Percentiles rank a stretch among this genome's conserved stretches.
Evolutionary conservation across 768 basidiomycete genomes (phyloP).

Genomic region (Tylopilus felleus): DNA sequence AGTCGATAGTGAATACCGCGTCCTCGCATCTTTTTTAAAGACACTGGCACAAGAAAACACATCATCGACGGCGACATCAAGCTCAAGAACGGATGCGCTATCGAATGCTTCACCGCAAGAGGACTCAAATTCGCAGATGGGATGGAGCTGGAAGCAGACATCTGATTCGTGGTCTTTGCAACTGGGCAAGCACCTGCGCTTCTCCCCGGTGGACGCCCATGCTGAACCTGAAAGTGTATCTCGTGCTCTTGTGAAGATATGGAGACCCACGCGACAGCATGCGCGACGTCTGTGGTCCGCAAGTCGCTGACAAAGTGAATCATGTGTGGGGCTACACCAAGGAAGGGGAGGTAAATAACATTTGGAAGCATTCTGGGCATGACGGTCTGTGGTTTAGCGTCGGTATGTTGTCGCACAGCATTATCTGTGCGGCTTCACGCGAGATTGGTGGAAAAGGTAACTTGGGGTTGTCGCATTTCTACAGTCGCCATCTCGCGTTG

Average conservation of each 20-base stretch:
- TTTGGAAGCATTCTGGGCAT: constrained; percentile 33
- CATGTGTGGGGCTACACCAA: constrained; percentile 61
- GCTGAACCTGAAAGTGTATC: not conserved
- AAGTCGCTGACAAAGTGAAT: constrained; percentile 43
- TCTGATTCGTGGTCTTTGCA: constrained; percentile 33
- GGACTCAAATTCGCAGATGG: constrained; percentile 17
- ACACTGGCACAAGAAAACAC: constrained; percentile 40
- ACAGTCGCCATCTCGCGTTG: constrained; percentile 31
- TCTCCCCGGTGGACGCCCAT: too few species aligned
- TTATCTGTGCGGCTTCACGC: not conserved
- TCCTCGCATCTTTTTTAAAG: constrained; percentile 6
- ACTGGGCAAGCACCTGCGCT: constrained; percentile 19
- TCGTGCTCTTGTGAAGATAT: constrained; percentile 33
- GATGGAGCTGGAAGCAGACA: constrained; percentile 30
- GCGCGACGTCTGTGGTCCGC: constrained; percentile 43
- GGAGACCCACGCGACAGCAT: constrained; percentile 43
- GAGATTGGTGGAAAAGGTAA: constrained; percentile 14
- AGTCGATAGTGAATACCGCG: not conserved
- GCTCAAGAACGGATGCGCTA: constrained; percentile 42
- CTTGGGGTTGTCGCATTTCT: constrained; percentile 24
- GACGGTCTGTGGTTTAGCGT: constrained; percentile 35
- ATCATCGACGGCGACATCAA: constrained; percentile 51
- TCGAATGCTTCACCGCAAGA: constrained; percentile 30
- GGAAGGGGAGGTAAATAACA: constrained; percentile 56
- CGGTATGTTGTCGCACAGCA: constrained; percentile 16